Evolutionary conservation across 129 eudicot species (phyloP).

Genomic region (Pulicaria dysenterica): DNA sequence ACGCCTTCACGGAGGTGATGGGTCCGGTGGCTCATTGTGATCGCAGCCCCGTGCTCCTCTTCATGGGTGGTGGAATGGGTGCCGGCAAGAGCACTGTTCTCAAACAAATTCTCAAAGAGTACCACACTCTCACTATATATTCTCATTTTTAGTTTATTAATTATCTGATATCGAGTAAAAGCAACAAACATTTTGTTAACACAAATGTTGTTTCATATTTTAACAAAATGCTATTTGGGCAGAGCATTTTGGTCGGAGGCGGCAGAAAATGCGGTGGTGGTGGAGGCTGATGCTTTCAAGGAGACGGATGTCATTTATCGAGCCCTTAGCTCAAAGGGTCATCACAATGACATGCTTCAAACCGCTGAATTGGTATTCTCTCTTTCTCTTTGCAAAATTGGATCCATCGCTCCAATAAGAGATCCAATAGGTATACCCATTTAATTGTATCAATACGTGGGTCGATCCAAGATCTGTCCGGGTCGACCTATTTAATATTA

Average conservation of each 20-base stretch:
- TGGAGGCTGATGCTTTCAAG: constrained; percentile 96
- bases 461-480: too few species aligned
- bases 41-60: constrained; percentile 83
- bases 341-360: constrained; percentile 94
- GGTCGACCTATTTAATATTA: too few species aligned
- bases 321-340: constrained; percentile 75
- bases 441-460: too few species aligned
- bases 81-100: constrained; percentile 99
- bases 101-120: constrained; percentile 90
- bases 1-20: constrained; percentile 56
- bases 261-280: constrained; percentile 70
- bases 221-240: constrained; percentile 2
- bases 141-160: background rate
- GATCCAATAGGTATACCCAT: too few species aligned
- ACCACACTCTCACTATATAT: background rate
- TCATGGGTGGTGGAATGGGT: constrained; percentile 99
- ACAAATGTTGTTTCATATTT: background rate
- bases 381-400: background rate
- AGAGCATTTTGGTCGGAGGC: constrained; percentile 93
- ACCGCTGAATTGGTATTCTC: constrained; percentile 81
- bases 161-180: background rate
- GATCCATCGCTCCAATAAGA: too few species aligned
- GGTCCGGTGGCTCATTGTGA: constrained; percentile 60
- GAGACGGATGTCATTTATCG: constrained; percentile 81
- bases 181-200: background rate